phyloP scores from a whole-genome alignment of 2,329 filamentous ascomycete genomes.

The Cyanodermella asteris region DNA sequence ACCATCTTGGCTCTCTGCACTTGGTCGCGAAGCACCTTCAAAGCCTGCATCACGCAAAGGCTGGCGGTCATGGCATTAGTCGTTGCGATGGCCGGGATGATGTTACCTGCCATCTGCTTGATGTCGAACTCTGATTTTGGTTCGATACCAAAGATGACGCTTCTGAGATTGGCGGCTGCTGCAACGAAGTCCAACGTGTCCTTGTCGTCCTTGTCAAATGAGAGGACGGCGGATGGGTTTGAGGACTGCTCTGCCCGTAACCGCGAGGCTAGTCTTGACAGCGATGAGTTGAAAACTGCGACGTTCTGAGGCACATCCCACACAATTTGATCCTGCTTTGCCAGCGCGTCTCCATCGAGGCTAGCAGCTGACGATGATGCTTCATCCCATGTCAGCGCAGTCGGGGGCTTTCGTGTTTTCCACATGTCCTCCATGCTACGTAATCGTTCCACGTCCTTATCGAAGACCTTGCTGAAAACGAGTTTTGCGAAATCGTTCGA shows the following conservation, averaged over 20 bases:
- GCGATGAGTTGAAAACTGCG: conserved; percentile 64
- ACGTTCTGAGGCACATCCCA: conserved; percentile 78
- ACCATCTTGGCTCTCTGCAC: conserved; percentile 52
- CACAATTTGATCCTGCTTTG: conserved; percentile 45
- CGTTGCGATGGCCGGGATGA: conserved; percentile 93
- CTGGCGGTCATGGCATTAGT: conserved; percentile 93
- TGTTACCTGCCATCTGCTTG: conserved; percentile 98
- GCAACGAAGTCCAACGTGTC: conserved; percentile 92
- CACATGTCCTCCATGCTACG: conserved; percentile 89
- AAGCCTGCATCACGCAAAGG: conserved; percentile 75
- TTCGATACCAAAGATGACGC: conserved; percentile 73
- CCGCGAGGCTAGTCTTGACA: too few relatives aligned
- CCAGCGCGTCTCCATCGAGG: conserved; percentile 31
- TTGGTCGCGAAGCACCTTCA: conserved; percentile 64
- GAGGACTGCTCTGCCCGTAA: conserved; percentile 35
- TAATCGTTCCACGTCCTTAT: conserved; percentile 60
- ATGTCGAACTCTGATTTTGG: conserved; percentile 82
- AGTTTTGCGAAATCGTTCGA: conserved; percentile 53
- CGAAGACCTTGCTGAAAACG: conserved; percentile 86
- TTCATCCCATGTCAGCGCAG: conserved; percentile 45
- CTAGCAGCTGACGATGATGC: conserved; percentile 20
- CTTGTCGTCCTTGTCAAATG: conserved; percentile 90
- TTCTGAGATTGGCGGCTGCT: conserved; percentile 73
- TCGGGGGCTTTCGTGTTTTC: conserved; percentile 58
- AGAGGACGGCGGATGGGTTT: conserved; percentile 37